phyloP scores from a whole-genome alignment of 2,329 filamentous ascomycete species.

The Talaromyces piceae region DNA sequence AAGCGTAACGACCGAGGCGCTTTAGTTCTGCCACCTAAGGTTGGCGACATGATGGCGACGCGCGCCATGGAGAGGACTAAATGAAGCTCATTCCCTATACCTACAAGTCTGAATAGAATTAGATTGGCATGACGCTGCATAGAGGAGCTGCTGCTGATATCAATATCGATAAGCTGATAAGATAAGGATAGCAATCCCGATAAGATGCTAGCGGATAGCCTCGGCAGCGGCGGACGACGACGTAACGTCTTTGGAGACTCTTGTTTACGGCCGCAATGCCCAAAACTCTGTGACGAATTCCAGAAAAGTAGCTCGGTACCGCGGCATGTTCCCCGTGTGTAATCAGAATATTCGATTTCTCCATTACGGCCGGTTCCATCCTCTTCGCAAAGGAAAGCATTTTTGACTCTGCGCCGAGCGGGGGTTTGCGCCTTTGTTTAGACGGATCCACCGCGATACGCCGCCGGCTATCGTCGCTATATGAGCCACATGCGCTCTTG shows the following conservation, averaged over 20 bases:
- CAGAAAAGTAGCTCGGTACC: too few species aligned
- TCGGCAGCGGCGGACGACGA: background rate
- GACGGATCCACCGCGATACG: background rate
- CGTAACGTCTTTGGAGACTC: background rate
- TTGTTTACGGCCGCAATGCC: too few species aligned
- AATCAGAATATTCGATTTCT: too few species aligned
- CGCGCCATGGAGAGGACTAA: conserved; percentile 36
- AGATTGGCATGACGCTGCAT: background rate
- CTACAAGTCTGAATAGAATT: too few species aligned
- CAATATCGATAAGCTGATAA: background rate
- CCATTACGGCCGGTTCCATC: background rate
- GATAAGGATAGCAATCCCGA: too few species aligned
- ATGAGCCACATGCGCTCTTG: background rate
- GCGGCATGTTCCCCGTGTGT: too few species aligned
- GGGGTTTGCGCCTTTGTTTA: conserved; percentile 1
- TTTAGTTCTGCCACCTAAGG: conserved; percentile 84
- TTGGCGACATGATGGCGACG: conserved; percentile 57
- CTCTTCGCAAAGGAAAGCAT: background rate
- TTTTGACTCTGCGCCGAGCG: background rate
- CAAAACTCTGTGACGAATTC: too few species aligned
- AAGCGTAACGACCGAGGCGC: conserved; percentile 79
- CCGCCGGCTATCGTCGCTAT: background rate
- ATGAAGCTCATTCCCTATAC: too few species aligned
- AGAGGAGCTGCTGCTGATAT: background rate
- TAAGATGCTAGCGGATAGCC: background rate